phyloP scores from a whole-genome alignment of 2,329 filamentous ascomycete genomes.

The Knoxdaviesia capensis region DNA sequence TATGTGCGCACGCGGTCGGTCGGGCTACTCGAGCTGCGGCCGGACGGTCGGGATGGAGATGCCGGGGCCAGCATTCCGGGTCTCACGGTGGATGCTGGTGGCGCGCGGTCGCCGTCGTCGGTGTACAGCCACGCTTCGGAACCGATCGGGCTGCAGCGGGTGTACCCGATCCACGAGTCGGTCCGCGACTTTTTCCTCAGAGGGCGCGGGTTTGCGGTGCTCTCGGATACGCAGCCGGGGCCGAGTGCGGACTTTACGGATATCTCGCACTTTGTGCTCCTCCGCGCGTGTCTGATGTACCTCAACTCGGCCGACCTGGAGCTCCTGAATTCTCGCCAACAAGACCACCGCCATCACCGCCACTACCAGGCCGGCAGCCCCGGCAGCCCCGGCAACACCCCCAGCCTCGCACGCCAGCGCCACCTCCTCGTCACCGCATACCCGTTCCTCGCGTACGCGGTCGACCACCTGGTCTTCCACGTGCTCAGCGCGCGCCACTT shows the following conservation, averaged over 20 bases:
- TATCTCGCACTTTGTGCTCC: slow-evolving; percentile 11
- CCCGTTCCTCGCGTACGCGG: slow-evolving; percentile 14
- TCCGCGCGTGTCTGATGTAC: slow-evolving; percentile 12
- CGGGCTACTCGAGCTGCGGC: slow-evolving; percentile 12
- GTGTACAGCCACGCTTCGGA: slow-evolving; percentile 2
- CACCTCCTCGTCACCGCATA: slow-evolving; percentile 11
- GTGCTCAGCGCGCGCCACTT: slow-evolving; percentile 11
- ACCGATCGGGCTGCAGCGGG: slow-evolving; percentile 11
- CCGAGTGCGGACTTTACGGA: slow-evolving; percentile 9
- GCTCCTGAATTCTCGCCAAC: not conserved
- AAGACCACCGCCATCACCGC: no score
- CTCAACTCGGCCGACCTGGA: slow-evolving; percentile 15
- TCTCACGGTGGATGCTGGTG: no score
- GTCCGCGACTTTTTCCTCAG: slow-evolving; percentile 14
- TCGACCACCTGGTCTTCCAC: slow-evolving; percentile 13
- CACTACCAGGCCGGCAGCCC: not conserved
- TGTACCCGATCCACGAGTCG: slow-evolving; percentile 12
- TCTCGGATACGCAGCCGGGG: slow-evolving; percentile 4
- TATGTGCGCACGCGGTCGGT: slow-evolving; percentile 13
- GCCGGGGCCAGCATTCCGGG: no score
- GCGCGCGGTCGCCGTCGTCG: no score
- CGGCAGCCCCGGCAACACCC: not conserved
- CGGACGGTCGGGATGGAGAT: slow-evolving; percentile 6
- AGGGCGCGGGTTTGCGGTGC: slow-evolving; percentile 12
- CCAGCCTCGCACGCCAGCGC: slow-evolving; percentile 9